Percentiles rank a stretch among this genome's conserved stretches.
Conservation (phyloP, 2,329 filamentous ascomycete genomes). For the Endothia cerciana region DNA sequence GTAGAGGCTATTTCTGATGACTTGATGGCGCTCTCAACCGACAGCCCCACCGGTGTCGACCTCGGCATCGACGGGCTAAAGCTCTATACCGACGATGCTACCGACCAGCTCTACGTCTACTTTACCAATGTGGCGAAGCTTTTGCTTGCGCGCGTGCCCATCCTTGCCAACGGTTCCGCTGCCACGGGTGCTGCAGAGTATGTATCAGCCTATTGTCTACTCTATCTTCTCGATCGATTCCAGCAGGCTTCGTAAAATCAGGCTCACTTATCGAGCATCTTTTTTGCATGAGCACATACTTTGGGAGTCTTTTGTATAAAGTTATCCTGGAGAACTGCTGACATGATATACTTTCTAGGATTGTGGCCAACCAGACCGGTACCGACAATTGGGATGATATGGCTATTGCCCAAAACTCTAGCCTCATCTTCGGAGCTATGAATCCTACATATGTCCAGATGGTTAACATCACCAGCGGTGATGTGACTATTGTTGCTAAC, state of each 20-base stretch:
- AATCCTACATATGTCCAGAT: slow-evolving; percentile 10
- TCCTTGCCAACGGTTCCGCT: slow-evolving; percentile 13
- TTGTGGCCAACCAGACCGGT: slow-evolving; percentile 4
- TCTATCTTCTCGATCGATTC: background rate
- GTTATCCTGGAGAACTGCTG: background rate
- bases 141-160: slow-evolving; percentile 23
- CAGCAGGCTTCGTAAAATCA: background rate
- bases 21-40: slow-evolving; percentile 10
- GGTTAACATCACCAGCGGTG: slow-evolving; percentile 13
- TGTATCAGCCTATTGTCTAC: background rate
- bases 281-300: background rate
- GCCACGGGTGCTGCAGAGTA: slow-evolving; percentile 13
- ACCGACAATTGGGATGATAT: slow-evolving; percentile 19
- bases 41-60: slow-evolving; percentile 15
- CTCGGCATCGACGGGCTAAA: slow-evolving; percentile 27
- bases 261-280: background rate
- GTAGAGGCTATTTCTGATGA: slow-evolving; percentile 20
- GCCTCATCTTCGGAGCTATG: slow-evolving; percentile 14
- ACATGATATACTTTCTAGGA: background rate
- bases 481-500: slow-evolving; percentile 8
- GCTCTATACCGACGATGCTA: slow-evolving; percentile 1
- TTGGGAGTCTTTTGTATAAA: background rate
- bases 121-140: slow-evolving; percentile 26
- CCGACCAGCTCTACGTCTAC: slow-evolving; percentile 19
- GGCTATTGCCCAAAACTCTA: slow-evolving; percentile 10